phyloP scores from a whole-genome alignment of 1,139 yeast genomes.

The Casaregolazyma lundiana region DNA sequence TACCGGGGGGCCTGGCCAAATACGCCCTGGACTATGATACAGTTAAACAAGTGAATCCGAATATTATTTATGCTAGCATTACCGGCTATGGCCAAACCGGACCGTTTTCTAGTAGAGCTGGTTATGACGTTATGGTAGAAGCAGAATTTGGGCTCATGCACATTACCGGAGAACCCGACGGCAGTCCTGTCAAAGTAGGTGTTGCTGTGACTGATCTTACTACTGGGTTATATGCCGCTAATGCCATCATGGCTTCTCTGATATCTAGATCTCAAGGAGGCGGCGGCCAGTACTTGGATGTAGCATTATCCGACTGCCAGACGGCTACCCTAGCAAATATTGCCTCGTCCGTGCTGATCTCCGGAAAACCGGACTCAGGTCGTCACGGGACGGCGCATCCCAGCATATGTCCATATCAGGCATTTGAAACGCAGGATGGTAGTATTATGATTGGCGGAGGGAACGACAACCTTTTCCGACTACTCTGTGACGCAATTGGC shows the following conservation, averaged over 20 bases:
- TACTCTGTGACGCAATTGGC: constrained; percentile 34
- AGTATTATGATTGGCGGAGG: constrained; percentile 42
- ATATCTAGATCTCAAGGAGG: constrained; percentile 34
- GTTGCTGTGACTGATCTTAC: constrained; percentile 43
- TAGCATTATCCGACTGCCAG: constrained; percentile 39
- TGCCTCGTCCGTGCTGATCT: constrained; percentile 37
- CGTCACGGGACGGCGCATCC: constrained; percentile 43
- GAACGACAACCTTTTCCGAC: constrained; percentile 36
- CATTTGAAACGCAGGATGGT: constrained; percentile 37
- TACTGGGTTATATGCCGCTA: constrained; percentile 39
- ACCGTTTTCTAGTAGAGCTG: constrained; percentile 36
- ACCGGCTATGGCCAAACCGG: constrained; percentile 41
- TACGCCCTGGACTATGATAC: constrained; percentile 36
- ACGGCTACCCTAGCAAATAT: constrained; percentile 39
- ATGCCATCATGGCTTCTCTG: constrained; percentile 38
- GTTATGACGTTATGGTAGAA: constrained; percentile 44
- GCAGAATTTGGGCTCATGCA: constrained; percentile 45
- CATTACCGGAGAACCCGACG: constrained; percentile 40
- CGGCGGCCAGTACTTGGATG: constrained; percentile 38
- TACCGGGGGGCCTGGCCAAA: constrained; percentile 38
- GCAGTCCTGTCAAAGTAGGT: constrained; percentile 42
- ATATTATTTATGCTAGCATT: constrained; percentile 37
- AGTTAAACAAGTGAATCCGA: constrained; percentile 27
- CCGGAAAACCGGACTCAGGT: constrained; percentile 39
- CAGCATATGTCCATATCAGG: constrained; percentile 41